Conservation (phyloP, 2,329 filamentous ascomycete species). For the Aciculosporium take region DNA sequence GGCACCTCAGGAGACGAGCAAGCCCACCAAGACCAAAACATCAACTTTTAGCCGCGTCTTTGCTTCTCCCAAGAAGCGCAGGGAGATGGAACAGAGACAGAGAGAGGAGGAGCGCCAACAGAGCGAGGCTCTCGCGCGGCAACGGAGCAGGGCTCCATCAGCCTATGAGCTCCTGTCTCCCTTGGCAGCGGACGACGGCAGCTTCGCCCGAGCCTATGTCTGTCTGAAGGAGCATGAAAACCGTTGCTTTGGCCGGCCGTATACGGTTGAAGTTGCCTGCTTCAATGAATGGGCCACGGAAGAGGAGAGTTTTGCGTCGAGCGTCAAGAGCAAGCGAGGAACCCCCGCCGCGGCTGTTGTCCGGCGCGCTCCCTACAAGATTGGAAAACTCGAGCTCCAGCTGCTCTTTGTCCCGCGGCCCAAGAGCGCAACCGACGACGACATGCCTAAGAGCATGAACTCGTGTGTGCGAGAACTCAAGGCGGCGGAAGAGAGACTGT, state of each 20-base stretch:
- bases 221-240: constrained; percentile 86
- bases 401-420: constrained; percentile 89
- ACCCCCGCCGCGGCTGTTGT: constrained; percentile 51
- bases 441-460: constrained; percentile 99
- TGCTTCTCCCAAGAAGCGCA: constrained; percentile 89
- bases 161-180: constrained; percentile 80
- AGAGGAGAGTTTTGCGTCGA: constrained; percentile 61
- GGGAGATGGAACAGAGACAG: constrained; percentile 76
- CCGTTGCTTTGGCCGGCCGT: constrained; percentile 74
- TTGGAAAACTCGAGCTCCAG: constrained; percentile 89
- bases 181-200: constrained; percentile 78
- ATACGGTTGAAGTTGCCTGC: constrained; percentile 77
- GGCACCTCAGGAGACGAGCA: constrained; percentile 38
- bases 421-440: constrained; percentile 72
- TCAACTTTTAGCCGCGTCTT: constrained; percentile 87
- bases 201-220: constrained; percentile 86
- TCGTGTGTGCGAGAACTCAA: constrained; percentile 86
- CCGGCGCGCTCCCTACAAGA: constrained; percentile 84
- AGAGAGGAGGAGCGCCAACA: constrained; percentile 62
- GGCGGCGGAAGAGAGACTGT: constrained; percentile 68
- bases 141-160: constrained; percentile 49
- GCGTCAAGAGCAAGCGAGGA: constrained; percentile 86
- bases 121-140: constrained; percentile 49
- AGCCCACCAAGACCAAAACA: constrained; percentile 55
- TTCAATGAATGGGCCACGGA: constrained; percentile 99